Base-by-base conservation (phyloP, 2,329 filamentous ascomycete species). In the Mycogone perniciosa region DNA sequence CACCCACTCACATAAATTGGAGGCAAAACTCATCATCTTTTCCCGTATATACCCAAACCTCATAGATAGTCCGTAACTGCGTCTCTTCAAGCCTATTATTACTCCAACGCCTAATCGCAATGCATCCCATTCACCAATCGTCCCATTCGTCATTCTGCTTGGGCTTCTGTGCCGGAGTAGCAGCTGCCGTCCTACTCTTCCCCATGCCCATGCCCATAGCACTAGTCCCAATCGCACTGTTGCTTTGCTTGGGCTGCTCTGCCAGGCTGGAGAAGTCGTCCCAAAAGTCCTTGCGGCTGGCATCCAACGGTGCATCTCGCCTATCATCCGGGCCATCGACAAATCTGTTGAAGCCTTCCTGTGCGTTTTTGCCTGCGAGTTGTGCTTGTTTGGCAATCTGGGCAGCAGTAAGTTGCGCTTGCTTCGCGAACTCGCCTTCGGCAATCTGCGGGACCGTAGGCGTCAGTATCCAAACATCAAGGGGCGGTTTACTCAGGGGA, bases 271-370 rank as follows among this genome's bases (percentile, higher is more conserved):
- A 85, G 69, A 97, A 96, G 59, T 86, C 86, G 65, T 96, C 91
- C 91, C 91, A 96, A 70, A 96, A 96, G 59, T 88, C 86, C 65
- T 86, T 86, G 69, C 85, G 87, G 79, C 67, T 86, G 77, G 74
- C 76, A 62, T 84, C 76, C 46, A 82, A 61, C 50, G 67, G 72
- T 48, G 63, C 70, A 51, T 68, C 64, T 51, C 70, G 63, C 53
- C 58, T 55, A 48, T 71, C 63, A 26, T 76, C 71, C 11, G 79
- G 78, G 3, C 87, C 89, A 65, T 97, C 93, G 47, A 97, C 90
- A 62, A 97, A 96, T 46, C 85, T 83, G 64, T 78, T 89, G 71
- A 97, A 86, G 38, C 84, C 81, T 6, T 93, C 87, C 49, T 89
- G 85, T 0, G 91, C 89, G 48, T 76, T 84, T 62, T 82, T 84